Evolutionary conservation across 2,329 filamentous ascomycete genomes (phyloP).

Genomic region (Hyphodiscus sp.): DNA sequence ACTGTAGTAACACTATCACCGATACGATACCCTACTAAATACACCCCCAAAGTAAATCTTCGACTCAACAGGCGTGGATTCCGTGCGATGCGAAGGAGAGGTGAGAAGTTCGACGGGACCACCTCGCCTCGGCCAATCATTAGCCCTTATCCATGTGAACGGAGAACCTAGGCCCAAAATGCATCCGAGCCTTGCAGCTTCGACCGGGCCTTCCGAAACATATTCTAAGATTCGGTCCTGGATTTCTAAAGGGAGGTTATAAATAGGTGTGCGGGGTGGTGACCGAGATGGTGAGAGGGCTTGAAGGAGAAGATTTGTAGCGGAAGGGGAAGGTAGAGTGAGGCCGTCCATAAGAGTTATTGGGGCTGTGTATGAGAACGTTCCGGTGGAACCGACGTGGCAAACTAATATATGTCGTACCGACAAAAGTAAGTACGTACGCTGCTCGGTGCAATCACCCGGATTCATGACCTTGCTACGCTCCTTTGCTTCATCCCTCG

Average conservation of each 20-base stretch:
- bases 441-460: background rate
- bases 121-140: background rate
- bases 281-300: background rate
- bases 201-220: constrained; percentile 8
- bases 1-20: too few species aligned
- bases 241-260: constrained; percentile 10
- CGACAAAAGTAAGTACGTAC: constrained; percentile 9
- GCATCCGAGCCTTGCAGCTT: constrained; percentile 10
- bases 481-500: constrained; percentile 1
- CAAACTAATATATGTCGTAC: constrained; percentile 12
- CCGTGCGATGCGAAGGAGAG: constrained; percentile 3
- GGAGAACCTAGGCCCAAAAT: constrained; percentile 9
- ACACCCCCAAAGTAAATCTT: background rate
- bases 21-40: background rate
- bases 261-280: background rate
- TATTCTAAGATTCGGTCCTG: constrained; percentile 9
- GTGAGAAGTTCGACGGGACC: background rate
- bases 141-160: constrained; percentile 7
- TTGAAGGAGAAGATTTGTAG: constrained; percentile 7
- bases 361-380: constrained; percentile 5
- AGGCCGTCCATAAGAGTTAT: constrained; percentile 1
- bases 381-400: constrained; percentile 1
- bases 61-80: background rate
- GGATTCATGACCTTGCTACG: background rate
- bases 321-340: background rate